Percentiles rank a stretch among this genome's conserved stretches.
These are phyloP conservation scores for Styphnolobium japonicum DNA, from an alignment of 306 rosid species.

Conservation along the genomic window DNA sequence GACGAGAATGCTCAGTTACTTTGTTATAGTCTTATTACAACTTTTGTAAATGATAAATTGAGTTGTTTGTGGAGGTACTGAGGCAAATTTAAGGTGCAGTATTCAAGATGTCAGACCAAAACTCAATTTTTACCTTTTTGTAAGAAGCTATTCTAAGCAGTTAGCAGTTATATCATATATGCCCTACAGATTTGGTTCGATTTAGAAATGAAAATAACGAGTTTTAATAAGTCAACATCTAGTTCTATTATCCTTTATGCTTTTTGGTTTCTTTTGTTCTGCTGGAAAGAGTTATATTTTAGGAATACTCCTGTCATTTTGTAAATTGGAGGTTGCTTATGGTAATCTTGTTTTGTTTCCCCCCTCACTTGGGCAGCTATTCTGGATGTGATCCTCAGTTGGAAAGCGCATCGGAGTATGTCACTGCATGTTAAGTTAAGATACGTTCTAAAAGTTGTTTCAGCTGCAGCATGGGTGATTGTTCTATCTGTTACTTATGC, in stretches of 20 bases:
- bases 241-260: background rate
- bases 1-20: background rate
- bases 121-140: background rate
- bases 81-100: constrained; percentile 4
- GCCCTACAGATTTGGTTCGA: background rate
- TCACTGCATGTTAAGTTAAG: constrained; percentile 76
- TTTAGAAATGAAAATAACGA: constrained; percentile 3
- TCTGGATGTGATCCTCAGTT: constrained; percentile 88
- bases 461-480: constrained; percentile 96
- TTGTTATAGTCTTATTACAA: background rate
- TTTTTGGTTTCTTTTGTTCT: background rate
- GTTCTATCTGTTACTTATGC: constrained; percentile 89
- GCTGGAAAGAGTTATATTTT: background rate
- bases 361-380: constrained; percentile 58
- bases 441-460: constrained; percentile 78
- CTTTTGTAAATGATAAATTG: background rate
- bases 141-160: background rate
- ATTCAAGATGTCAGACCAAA: background rate
- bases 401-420: constrained; percentile 89
- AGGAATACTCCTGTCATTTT: background rate
- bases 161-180: background rate
- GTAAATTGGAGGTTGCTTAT: constrained; percentile 12
- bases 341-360: background rate
- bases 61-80: background rate
- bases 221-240: background rate